Evolutionary conservation across 1,284 basidiomycete genomes (phyloP), one percentile per base, ranked within the genome.

Genomic region (Tausonia pullulans): DNA sequence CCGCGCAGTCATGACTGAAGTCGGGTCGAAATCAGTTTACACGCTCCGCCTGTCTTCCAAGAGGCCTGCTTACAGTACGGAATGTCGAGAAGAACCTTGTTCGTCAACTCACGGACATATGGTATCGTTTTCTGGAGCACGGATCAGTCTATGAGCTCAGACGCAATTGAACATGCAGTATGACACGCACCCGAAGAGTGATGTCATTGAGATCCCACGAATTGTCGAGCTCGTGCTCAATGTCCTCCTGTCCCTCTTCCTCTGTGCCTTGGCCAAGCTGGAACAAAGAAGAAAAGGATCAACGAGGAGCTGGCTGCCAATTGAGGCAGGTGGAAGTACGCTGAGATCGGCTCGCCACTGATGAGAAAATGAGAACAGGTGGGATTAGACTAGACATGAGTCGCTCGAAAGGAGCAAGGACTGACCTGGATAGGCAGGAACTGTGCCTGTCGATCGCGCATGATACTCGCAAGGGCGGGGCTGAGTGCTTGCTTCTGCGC

Each of bases 311-410:
- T 27, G 11, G 76, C 76, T 54, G 76, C 74, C 27, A 76, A 74
- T 16, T 78, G 72, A 46, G 75, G 75, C 10, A 80, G 71, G 52
- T 79, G 27, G 27, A 27, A 27, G 27, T 27, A 27, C 27, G 27
- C 27, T 72, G 27, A 82, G 72, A 7, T 73, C 78, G 2, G 80
- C 77, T 43, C 81, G 73, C 82, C 82, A 83, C 67, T 80, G 27
- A 27, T 27, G 27, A 27, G 27, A 27, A 27, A 27, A 27, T 27
- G 27, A 27, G 27, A 27, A 27, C 27, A 27, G 27, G 27, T 27
- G 27, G 27, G 27, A 27, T 27, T 27, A 27, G 27, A 27, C 27
- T 27, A 27, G 27, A 27, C 27, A 27, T 27, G 27, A 27, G 27
- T 27, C 27, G 27, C 27, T 27, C 27, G 27, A 27, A 27, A 27